Evolutionary conservation across 345 rosid genomes (phyloP).

Genomic region (Conringia planisiliqua): DNA sequence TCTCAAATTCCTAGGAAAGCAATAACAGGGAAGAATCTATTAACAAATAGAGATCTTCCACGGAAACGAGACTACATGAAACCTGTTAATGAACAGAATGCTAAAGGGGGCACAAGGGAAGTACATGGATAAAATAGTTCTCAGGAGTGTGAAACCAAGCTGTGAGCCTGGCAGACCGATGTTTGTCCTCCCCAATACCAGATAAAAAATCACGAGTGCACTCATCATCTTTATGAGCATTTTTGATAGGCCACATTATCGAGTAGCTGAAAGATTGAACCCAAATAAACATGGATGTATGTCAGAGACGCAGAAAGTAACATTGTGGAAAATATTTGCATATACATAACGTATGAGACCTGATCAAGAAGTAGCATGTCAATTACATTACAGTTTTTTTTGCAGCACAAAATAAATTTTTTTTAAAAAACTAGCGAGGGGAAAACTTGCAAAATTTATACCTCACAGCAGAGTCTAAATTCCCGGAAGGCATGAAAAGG

Average conservation of each 20-base stretch:
- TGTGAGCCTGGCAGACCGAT: conserved; percentile 85
- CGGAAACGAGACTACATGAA: background rate
- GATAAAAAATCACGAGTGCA: conserved; percentile 80
- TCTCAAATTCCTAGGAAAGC: conserved; percentile 63
- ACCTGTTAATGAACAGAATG: background rate
- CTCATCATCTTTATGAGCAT: conserved; percentile 60
- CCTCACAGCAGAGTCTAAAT: conserved; percentile 87
- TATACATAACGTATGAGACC: background rate
- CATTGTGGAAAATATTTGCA: background rate
- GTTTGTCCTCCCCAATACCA: conserved; percentile 94
- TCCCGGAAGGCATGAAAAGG: conserved; percentile 87
- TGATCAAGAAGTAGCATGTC: no score
- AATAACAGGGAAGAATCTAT: conserved; percentile 21
- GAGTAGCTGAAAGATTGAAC: conserved; percentile 56
- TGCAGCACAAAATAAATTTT: background rate
- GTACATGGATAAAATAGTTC: conserved; percentile 70
- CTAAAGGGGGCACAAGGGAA: background rate
- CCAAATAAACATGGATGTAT: conserved; percentile 1
- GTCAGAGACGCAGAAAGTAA: conserved; percentile 4
- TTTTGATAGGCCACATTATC: conserved; percentile 73
- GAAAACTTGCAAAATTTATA: conserved; percentile 14
- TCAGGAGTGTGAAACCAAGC: conserved; percentile 92
- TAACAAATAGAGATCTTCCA: conserved; percentile 7
- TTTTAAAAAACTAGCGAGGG: background rate
- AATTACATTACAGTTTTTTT: no score